Evolutionary conservation across 2,329 filamentous ascomycete genomes (phyloP), one percentile per base, ranked within the genome.

Genomic region (Tolypocladium pustulatum): DNA sequence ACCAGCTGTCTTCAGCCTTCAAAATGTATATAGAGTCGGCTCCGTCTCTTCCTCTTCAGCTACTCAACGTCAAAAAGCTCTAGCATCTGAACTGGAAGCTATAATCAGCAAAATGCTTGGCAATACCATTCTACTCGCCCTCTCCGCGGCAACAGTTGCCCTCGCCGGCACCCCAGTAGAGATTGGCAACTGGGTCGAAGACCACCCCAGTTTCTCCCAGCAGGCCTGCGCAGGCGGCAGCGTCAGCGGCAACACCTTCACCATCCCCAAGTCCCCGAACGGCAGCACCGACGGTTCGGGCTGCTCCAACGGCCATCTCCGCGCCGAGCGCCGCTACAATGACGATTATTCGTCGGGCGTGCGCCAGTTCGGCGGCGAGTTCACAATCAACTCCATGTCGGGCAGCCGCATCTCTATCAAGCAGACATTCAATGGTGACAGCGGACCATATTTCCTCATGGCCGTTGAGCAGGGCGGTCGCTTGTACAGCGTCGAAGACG

Each of bases 371-470:
- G 63, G 63, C 38, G 65, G 63, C 56, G 58, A 54, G 32, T 66
- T 67, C 59, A 64, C 40, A 13, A 65, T 67, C 61, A 63, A 66
- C 55, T 65, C 60, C 51, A 58, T 64, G 55, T 61, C 61, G 5
- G 64, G 64, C 56, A 60, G 54, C 54, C 63, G 60, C 57, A 58
- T 66, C 27, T 61, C 65, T 34, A 62, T 67, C 61, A 64, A 65
- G 60, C 65, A 67, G 55, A 66, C 63, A 3, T 65, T 66, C 59
- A 64, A 67, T 59, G 64, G 62, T 51, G 38, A 61, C 57, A 38
- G 27, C 3, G 61, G 65, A 5, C 62, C 61, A 0, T 66, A 62
- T 40, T 66, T 66, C 25, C 62, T 66, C 54, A 57, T 67, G 59
- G 65, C 37, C 3, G 61, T 65, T 7, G 57, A 64, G 37, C 54